Percentiles rank a stretch among this genome's conserved stretches.
Conservation (phyloP, 768 basidiomycete species). For the Lentinula lateritia region DNA sequence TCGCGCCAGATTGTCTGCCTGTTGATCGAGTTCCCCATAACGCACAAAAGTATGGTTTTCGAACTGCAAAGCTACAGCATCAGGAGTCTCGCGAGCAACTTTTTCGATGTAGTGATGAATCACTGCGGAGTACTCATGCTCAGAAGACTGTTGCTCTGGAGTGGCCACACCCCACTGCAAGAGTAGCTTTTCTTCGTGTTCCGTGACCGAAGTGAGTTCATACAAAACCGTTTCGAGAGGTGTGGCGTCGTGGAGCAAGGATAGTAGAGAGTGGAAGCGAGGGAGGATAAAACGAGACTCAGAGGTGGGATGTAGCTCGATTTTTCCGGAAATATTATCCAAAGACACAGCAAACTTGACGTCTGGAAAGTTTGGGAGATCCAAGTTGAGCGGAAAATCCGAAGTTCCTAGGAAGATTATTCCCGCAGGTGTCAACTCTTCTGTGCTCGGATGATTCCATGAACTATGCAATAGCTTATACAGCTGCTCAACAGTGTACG, state of each 20-base stretch:
- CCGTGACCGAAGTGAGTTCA: background rate
- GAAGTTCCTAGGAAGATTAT: background rate
- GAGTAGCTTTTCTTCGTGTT: background rate
- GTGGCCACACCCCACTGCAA: background rate
- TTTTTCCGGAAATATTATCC: background rate
- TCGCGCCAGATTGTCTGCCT: background rate
- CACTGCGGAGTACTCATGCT: background rate
- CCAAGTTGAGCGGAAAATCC: background rate
- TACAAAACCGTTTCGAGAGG: background rate
- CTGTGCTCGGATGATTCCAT: background rate
- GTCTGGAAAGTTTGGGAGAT: background rate
- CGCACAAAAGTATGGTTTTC: background rate
- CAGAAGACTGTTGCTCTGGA: background rate
- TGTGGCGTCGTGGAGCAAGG: background rate
- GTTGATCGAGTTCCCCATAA: conserved; percentile 7
- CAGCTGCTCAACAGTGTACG: background rate
- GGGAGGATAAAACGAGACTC: background rate
- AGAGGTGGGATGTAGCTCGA: background rate
- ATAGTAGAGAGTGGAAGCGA: background rate
- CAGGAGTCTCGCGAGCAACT: background rate
- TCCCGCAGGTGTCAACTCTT: background rate
- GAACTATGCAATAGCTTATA: background rate
- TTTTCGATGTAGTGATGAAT: background rate
- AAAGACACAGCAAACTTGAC: background rate
- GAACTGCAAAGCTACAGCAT: background rate